Percentiles rank a stretch among this genome's conserved stretches.
Conservation (phyloP, 148 eudicot genomes). For the Bassia scoparia region DNA sequence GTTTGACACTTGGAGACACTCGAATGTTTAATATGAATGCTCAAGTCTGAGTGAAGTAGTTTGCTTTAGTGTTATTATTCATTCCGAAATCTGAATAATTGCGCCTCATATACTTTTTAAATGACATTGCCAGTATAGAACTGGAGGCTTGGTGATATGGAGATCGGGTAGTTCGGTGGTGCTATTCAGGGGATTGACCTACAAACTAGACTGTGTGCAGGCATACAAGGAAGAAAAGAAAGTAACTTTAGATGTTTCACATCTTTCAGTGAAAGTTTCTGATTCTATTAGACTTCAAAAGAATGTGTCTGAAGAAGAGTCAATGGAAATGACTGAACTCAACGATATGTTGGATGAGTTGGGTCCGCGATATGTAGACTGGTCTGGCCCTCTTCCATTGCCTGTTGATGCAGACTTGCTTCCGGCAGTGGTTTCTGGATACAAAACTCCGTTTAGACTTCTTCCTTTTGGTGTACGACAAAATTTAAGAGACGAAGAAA, state of each 20-base stretch:
- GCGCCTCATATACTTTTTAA: slow-evolving; percentile 20
- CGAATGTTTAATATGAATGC: no score
- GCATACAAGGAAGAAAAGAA: slow-evolving; percentile 46
- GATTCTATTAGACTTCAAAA: slow-evolving; percentile 25
- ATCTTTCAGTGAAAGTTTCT: slow-evolving; percentile 21
- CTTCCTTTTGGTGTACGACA: slow-evolving; percentile 63
- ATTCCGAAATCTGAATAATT: neutral
- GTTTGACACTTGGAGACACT: no score
- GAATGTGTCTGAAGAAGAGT: slow-evolving; percentile 54
- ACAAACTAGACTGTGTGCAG: slow-evolving; percentile 69
- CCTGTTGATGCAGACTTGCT: slow-evolving; percentile 96
- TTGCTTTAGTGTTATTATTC: slow-evolving; percentile 1
- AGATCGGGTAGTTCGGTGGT: slow-evolving; percentile 86
- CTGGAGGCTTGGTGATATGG: slow-evolving; percentile 94
- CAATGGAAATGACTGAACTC: slow-evolving; percentile 51
- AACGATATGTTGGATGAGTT: slow-evolving; percentile 56
- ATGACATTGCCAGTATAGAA: slow-evolving; percentile 61
- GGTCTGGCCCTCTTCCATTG: slow-evolving; percentile 76
- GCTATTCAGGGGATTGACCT: slow-evolving; percentile 69
- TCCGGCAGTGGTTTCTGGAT: slow-evolving; percentile 60
- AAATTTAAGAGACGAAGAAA: slow-evolving; percentile 53
- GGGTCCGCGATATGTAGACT: slow-evolving; percentile 78
- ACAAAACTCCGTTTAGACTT: slow-evolving; percentile 73
- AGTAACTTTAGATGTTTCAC: slow-evolving; percentile 18
- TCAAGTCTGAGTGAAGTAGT: no score